Conservation (phyloP, 139 green algal species). For the Chlamydomonas applanata region DNA sequence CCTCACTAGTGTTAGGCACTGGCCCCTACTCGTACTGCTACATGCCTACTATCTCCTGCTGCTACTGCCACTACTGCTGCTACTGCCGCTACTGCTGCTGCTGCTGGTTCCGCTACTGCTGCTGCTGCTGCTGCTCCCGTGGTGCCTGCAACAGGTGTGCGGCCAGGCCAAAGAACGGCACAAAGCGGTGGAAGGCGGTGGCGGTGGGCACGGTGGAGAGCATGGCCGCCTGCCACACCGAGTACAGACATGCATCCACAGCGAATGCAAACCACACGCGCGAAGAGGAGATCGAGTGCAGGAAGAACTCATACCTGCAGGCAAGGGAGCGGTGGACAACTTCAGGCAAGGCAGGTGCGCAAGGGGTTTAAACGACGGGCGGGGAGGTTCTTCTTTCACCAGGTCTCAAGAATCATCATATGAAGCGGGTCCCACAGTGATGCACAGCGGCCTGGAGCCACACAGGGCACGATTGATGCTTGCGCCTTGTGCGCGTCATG, state of each 20-base stretch:
- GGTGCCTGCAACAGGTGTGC: constrained; percentile 47
- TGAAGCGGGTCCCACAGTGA: no score
- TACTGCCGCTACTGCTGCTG: no score
- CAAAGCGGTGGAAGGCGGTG: constrained; percentile 39
- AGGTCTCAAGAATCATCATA: no score
- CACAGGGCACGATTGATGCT: no score
- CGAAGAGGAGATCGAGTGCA: not conserved
- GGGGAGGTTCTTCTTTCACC: no score
- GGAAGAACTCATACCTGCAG: not conserved
- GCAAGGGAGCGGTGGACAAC: not conserved
- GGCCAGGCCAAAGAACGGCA: constrained; percentile 79
- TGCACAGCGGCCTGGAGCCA: no score
- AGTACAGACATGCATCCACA: constrained; percentile 73
- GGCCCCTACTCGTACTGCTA: no score
- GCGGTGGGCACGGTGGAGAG: constrained; percentile 46
- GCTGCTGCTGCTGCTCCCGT: not conserved
- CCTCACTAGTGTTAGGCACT: no score
- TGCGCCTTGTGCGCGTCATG: no score
- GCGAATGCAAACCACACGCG: constrained; percentile 83
- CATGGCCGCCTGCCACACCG: constrained; percentile 71
- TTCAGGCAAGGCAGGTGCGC: not conserved
- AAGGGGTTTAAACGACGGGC: no score
- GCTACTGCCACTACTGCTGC: no score
- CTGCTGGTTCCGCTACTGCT: not conserved
- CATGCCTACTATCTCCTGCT: no score